Evolutionary conservation across 345 rosid species (phyloP).

Genomic region (Dipteronia dyeriana): DNA sequence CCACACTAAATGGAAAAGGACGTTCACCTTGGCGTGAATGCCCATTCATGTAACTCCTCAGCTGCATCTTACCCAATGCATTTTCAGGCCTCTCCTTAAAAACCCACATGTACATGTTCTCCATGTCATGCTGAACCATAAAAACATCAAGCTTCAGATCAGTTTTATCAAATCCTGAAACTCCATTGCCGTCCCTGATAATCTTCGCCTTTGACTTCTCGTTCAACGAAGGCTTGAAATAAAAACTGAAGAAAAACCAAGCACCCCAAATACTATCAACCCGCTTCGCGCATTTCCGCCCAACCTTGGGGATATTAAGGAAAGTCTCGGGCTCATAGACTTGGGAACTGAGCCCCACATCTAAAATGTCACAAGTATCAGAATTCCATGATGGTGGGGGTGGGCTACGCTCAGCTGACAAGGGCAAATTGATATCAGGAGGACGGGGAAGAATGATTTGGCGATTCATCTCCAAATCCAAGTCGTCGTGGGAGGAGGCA

Average conservation of each 20-base stretch:
- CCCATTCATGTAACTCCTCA: slow-evolving; percentile 97
- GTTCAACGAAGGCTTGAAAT: slow-evolving; percentile 82
- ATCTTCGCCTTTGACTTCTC: slow-evolving; percentile 87
- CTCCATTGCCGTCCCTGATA: slow-evolving; percentile 65
- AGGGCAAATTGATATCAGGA: slow-evolving; percentile 91
- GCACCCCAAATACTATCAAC: slow-evolving; percentile 97
- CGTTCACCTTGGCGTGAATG: slow-evolving; percentile 98
- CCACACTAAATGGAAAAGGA: slow-evolving; percentile 85
- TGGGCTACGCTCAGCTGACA: slow-evolving; percentile 85
- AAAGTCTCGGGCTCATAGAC: slow-evolving; percentile 70
- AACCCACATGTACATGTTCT: slow-evolving; percentile 99
- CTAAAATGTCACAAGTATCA: slow-evolving; percentile 75
- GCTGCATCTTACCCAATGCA: slow-evolving; percentile 97
- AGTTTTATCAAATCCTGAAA: slow-evolving; percentile 80
- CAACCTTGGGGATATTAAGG: slow-evolving; percentile 58
- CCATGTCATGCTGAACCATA: slow-evolving; percentile 98
- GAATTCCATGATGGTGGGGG: slow-evolving; percentile 60
- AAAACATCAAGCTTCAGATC: slow-evolving; percentile 88
- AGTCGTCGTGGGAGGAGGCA: slow-evolving; percentile 84
- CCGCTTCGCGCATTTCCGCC: slow-evolving; percentile 75
- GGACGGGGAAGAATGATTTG: slow-evolving; percentile 77
- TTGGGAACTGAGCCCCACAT: slow-evolving; percentile 78
- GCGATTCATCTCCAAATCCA: slow-evolving; percentile 88
- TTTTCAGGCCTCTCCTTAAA: slow-evolving; percentile 97
- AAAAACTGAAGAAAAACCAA: slow-evolving; percentile 95